Evolutionary conservation across 1,284 basidiomycete species (phyloP).

Genomic region (Papiliotrema terrestris): DNA sequence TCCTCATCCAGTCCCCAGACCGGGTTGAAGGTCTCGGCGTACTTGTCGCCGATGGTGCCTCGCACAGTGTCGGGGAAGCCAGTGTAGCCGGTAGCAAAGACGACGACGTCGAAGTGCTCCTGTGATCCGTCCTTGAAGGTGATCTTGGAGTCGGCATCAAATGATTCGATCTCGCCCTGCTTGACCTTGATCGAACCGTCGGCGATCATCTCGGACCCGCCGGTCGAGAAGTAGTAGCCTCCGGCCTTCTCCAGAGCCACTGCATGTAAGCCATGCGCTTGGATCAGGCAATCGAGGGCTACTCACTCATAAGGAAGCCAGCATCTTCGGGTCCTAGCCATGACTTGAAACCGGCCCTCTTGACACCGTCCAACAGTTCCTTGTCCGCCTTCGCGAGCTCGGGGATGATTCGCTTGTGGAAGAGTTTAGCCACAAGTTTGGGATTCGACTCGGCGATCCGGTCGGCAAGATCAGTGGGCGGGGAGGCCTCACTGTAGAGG

Average conservation of each 20-base stretch:
- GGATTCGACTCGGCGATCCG: constrained; percentile 54
- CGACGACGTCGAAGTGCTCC: constrained; percentile 63
- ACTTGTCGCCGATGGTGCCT: constrained; percentile 54
- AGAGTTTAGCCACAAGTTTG: constrained; percentile 52
- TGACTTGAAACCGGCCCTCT: constrained; percentile 59
- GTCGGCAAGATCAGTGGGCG: constrained; percentile 56
- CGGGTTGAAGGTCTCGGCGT: constrained; percentile 52
- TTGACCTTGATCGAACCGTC: constrained; percentile 73
- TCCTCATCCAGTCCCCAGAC: constrained; percentile 61
- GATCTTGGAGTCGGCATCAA: constrained; percentile 53
- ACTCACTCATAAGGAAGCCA: constrained; percentile 53
- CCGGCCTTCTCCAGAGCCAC: constrained; percentile 49
- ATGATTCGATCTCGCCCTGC: constrained; percentile 56
- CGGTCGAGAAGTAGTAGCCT: constrained; percentile 55
- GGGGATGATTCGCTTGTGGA: constrained; percentile 52
- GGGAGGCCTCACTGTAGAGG: constrained; percentile 55
- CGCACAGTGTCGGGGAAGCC: constrained; percentile 48
- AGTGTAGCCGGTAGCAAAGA: constrained; percentile 63
- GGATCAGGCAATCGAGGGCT: neutral
- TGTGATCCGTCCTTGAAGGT: constrained; percentile 64
- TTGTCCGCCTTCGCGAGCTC: constrained; percentile 58
- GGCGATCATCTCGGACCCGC: constrained; percentile 61
- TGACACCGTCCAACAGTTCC: constrained; percentile 58
- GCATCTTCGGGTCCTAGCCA: constrained; percentile 58
- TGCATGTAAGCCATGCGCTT: neutral